These are phyloP conservation scores for Aphanoascus verrucosus DNA, from an alignment of 2,329 filamentous ascomycete genomes.

Conservation along the genomic window DNA sequence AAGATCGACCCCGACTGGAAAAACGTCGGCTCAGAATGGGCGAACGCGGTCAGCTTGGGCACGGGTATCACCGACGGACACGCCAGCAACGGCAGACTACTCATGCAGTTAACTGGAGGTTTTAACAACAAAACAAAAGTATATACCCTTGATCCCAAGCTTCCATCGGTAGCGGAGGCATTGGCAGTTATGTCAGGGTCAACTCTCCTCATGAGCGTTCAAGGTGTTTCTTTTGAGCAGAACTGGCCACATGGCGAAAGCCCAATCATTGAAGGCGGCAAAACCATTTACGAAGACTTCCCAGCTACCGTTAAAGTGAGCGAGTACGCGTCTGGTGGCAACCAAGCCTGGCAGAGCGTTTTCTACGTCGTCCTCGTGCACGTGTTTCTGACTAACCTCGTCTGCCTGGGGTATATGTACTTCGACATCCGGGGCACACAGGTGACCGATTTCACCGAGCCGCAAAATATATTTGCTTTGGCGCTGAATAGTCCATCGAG, in stretches of 20 bases:
- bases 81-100: constrained; percentile 49
- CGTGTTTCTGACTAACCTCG: constrained; percentile 52
- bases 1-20: constrained; percentile 43
- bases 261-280: constrained; percentile 21
- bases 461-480: constrained; percentile 61
- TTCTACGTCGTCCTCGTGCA: constrained; percentile 58
- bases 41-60: constrained; percentile 45
- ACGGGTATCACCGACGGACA: constrained; percentile 46
- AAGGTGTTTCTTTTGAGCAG: constrained; percentile 51
- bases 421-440: constrained; percentile 45
- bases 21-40: constrained; percentile 47
- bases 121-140: constrained; percentile 22
- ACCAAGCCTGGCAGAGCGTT: constrained; percentile 48
- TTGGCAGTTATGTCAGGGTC: constrained; percentile 59
- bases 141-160: constrained; percentile 36
- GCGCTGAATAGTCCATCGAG: constrained; percentile 55
- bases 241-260: constrained; percentile 34
- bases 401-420: constrained; percentile 52
- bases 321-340: constrained; percentile 59
- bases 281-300: constrained; percentile 44
- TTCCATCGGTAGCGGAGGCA: constrained; percentile 63
- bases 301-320: constrained; percentile 53
- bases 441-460: constrained; percentile 69
- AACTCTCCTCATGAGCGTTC: constrained; percentile 52
- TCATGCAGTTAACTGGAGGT: constrained; percentile 45